Evolutionary conservation across 2,329 filamentous ascomycete genomes (phyloP).

Genomic region (Neurospora crassa): DNA sequence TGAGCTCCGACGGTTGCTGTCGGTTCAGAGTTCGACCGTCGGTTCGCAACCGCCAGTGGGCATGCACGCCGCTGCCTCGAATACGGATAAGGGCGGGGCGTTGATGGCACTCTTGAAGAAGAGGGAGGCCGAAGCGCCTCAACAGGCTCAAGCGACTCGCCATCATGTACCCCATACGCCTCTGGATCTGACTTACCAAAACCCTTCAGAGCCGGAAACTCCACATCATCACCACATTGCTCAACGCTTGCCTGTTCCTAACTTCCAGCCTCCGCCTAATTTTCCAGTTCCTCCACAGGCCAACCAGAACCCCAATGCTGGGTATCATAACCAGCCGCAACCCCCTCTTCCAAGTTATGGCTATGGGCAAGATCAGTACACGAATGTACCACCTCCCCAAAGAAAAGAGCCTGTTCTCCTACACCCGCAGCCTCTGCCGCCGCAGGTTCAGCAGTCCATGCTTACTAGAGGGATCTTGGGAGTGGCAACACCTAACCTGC

Average conservation of each 20-base stretch:
- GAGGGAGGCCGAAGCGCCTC: slow-evolving; percentile 17
- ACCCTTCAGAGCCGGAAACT: slow-evolving; percentile 43
- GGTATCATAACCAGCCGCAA: slow-evolving; percentile 15
- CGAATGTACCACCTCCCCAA: slow-evolving; percentile 17
- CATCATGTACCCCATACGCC: slow-evolving; percentile 38
- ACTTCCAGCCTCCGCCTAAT: slow-evolving; percentile 37
- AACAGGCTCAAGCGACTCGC: slow-evolving; percentile 14
- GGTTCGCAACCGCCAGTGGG: slow-evolving; percentile 29
- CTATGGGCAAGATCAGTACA: slow-evolving; percentile 15
- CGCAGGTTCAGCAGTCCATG: slow-evolving; percentile 44
- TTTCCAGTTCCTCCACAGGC: slow-evolving; percentile 33
- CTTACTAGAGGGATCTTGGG: slow-evolving; percentile 32
- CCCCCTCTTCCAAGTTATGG: slow-evolving; percentile 6
- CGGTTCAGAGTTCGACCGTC: slow-evolving; percentile 44
- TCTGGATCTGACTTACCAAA: slow-evolving; percentile 40
- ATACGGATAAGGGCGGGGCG: slow-evolving; percentile 38
- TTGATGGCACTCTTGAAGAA: slow-evolving; percentile 44
- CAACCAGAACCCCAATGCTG: slow-evolving; percentile 14
- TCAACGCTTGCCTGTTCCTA: slow-evolving; percentile 35
- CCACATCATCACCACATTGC: slow-evolving; percentile 47
- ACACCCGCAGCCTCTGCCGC: slow-evolving; percentile 43
- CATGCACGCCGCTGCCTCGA: slow-evolving; percentile 9
- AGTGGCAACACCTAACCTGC: slow-evolving; percentile 24
- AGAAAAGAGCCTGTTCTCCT: slow-evolving; percentile 22
- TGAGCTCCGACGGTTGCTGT: slow-evolving; percentile 45